Percentiles rank a stretch among this genome's conserved stretches.
phyloP scores from a whole-genome alignment of 192 early-diverging fungal species.

The Backusella macrospora region DNA sequence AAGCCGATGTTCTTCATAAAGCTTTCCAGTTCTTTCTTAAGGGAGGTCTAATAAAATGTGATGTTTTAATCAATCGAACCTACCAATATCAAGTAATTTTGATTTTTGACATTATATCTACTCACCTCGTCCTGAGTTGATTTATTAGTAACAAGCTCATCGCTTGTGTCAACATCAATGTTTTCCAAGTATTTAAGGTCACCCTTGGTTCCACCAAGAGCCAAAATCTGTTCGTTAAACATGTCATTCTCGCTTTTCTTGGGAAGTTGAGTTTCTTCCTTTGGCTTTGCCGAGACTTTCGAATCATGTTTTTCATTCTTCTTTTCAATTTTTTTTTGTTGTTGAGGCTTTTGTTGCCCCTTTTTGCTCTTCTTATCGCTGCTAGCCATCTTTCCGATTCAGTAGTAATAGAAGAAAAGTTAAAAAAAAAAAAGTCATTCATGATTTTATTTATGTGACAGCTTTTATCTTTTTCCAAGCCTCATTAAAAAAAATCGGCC shows the following conservation, averaged over 20 bases:
- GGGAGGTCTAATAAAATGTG: constrained; percentile 14
- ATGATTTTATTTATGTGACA: constrained; percentile 8
- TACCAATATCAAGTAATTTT: background rate
- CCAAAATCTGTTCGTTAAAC: constrained; percentile 33
- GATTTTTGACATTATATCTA: background rate
- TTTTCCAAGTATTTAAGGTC: constrained; percentile 39
- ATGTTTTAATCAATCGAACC: background rate
- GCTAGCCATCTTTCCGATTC: constrained; percentile 10
- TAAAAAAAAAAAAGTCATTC: constrained; percentile 14
- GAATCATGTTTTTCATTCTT: background rate
- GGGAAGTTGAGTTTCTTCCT: background rate
- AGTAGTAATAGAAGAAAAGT: background rate
- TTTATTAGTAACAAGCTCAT: constrained; percentile 27
- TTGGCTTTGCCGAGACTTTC: background rate
- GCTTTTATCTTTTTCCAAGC: background rate
- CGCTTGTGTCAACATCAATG: constrained; percentile 31
- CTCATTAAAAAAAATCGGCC: background rate
- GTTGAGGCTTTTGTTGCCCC: background rate
- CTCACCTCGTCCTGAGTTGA: constrained; percentile 16
- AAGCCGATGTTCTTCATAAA: constrained; percentile 42
- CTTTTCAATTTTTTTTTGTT: too few species aligned
- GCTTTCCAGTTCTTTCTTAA: constrained; percentile 35
- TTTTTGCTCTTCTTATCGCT: constrained; percentile 18
- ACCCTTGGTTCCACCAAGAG: constrained; percentile 41
- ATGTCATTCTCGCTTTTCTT: constrained; percentile 14